Evolutionary conservation across 108 stramenopile genomes (phyloP), one percentile per base, ranked within the genome.

Genomic region (Pseudonitzschia pungens): DNA sequence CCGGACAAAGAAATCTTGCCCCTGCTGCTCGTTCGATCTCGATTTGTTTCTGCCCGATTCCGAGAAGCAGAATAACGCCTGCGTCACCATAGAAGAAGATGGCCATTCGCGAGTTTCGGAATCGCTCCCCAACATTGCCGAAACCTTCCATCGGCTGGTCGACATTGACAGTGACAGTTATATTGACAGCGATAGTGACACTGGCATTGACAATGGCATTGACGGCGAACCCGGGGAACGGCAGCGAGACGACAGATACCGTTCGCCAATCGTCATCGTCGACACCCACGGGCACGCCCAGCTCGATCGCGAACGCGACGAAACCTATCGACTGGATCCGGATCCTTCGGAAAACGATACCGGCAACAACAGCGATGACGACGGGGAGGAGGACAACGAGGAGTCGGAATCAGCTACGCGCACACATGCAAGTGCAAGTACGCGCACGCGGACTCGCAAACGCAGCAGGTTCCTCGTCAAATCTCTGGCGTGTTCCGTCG

Each of bases 241-340:
- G n/a, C n/a, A n/a, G n/a, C n/a, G n/a, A n/a, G n/a, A n/a, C n/a
- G n/a, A n/a, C n/a, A n/a, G n/a, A n/a, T n/a, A n/a, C n/a, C n/a
- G 50, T 15, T 48, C 10, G 18, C 52, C 66, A 21, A 43, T 81
- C 20, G 20, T 86, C 22, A 69, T 92, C 10, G 83, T 92, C 26
- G 92, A 90, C 80, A 89, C 92, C 27, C 92, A 92, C 66, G 83
- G 89, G 8, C 92, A 92, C 70, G 86, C 92, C 3, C 89, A 92
- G 78, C 66, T 92, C 36, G 64, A 87, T 71, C 65, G 91, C 68
- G 85, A 83, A n/a, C 69, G 64, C 33, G 60, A 85, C 52, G 78
- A 83, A 29, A 77, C 80, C 3, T 68, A 67, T 66, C 20, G 9
- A 15, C 10, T 51, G 20, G 50, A 55, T 4, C 16, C 26, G 24